Percentiles rank a stretch among this genome's conserved stretches.
phyloP scores from a whole-genome alignment of 129 eudicot genomes.

The Flaveria brownii region DNA sequence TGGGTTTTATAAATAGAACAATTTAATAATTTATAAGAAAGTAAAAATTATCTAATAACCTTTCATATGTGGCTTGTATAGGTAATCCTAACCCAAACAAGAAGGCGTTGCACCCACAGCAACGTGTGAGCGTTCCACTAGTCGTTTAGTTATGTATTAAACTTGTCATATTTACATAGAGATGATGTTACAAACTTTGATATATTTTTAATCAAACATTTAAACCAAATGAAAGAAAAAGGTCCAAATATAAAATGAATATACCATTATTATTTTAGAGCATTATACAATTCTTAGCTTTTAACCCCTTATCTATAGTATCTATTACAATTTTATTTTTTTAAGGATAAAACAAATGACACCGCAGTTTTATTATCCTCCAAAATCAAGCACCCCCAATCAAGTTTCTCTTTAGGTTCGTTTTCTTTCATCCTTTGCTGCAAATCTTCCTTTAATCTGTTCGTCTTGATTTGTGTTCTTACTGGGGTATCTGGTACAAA shows the following conservation, averaged over 20 bases:
- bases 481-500: background rate
- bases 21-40: too few relatives aligned
- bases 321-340: background rate
- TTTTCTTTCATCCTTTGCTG: background rate
- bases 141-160: too few relatives aligned
- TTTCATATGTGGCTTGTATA: too few relatives aligned
- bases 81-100: too few relatives aligned
- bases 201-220: background rate
- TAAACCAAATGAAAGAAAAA: background rate
- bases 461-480: background rate
- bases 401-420: constrained; percentile 7
- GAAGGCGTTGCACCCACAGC: too few relatives aligned
- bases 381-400: background rate
- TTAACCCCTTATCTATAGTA: background rate
- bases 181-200: too few relatives aligned
- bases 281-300: background rate
- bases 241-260: background rate
- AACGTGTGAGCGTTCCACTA: too few relatives aligned
- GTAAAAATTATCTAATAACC: too few relatives aligned
- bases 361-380: background rate
- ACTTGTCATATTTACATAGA: too few relatives aligned
- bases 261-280: background rate
- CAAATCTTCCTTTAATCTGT: background rate
- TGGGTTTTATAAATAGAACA: too few relatives aligned
- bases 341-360: background rate